Base-by-base conservation (phyloP, 208 protist genomes). In the Acanthamoeba castellanii region DNA sequence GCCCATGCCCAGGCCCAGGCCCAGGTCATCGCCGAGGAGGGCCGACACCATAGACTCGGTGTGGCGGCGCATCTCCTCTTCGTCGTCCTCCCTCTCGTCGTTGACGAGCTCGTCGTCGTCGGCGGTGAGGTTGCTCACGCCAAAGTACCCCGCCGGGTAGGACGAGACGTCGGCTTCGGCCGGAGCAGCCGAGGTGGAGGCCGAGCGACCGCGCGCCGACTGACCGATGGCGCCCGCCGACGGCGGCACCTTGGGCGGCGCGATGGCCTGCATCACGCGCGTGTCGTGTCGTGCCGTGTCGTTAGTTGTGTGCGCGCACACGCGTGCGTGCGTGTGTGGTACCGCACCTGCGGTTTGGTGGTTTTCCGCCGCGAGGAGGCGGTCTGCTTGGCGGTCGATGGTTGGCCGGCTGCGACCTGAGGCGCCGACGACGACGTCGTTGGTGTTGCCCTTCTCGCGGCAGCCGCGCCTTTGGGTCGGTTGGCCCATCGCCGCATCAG, bases 11-110 rank as follows among this genome's bases (percentile, higher is more conserved):
- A 45, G 13, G 76, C 6, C 55, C 8, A 45, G 20, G 25, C 55
- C 82, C 7, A n/a, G 20, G 52, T 90, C 82, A 64, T 90, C 84
- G 27, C 84, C 59, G 18, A 90, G 52, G 13, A 90, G 59, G 37
- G 50, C 84, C 32, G 18, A 52, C 25, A 90, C 84, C 84, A 90
- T 90, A 2, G 84, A 90, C 59, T 90, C 84, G 37, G 84, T 72
- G 50, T 90, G 7, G 32, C 61, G 30, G 14, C 84, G 27, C 50
- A 90, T 72, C 84, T 90, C 84, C 59, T 90, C 84, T 1, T 87
- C 78, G 9, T 68, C 84, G 22, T 14, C 64, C 37, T 90, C 84
- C 14, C 30, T 57, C 16, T 32, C 84, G 27, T 66, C 47, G 50
- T 90, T n/a, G 37, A 66, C 84, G 1, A 47, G 30, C 20, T 55